Conservation (phyloP, 2,329 filamentous ascomycete species). For the Ceratocystis eucalypticola region DNA sequence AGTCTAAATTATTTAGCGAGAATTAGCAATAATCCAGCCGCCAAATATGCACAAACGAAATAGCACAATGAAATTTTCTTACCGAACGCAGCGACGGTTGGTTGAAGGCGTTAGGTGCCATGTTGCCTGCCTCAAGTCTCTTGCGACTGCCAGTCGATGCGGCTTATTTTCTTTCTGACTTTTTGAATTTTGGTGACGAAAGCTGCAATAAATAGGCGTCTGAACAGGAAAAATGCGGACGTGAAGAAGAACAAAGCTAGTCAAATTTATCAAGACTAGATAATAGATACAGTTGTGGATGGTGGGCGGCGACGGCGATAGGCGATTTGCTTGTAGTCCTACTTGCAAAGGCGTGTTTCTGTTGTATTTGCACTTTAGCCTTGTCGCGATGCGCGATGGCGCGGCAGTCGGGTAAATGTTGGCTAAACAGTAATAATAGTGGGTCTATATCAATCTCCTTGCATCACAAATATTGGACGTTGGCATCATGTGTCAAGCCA, state of each 20-base stretch:
- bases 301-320: neutral
- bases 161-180: too few species aligned
- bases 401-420: neutral
- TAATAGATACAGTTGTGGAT: neutral
- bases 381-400: slow-evolving; percentile 2
- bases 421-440: neutral
- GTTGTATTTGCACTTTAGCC: neutral
- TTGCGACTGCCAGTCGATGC: too few species aligned
- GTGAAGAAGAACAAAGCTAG: too few species aligned
- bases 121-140: neutral
- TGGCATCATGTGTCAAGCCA: too few species aligned
- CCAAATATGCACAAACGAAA: neutral
- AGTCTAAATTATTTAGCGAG: slow-evolving; percentile 28
- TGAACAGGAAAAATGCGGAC: too few species aligned
- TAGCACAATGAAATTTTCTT: neutral
- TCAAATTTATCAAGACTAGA: too few species aligned
- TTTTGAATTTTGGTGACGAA: too few species aligned
- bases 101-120: slow-evolving; percentile 8
- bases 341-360: neutral
- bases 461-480: too few species aligned
- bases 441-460: too few species aligned
- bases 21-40: neutral
- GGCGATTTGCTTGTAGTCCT: neutral
- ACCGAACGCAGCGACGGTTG: slow-evolving; percentile 12
- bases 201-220: too few species aligned